Percentiles rank a stretch among this genome's conserved stretches.
phyloP scores from a whole-genome alignment of 225 moss, liverwort and hornwort species.

The Thuidium tamariscinum region DNA sequence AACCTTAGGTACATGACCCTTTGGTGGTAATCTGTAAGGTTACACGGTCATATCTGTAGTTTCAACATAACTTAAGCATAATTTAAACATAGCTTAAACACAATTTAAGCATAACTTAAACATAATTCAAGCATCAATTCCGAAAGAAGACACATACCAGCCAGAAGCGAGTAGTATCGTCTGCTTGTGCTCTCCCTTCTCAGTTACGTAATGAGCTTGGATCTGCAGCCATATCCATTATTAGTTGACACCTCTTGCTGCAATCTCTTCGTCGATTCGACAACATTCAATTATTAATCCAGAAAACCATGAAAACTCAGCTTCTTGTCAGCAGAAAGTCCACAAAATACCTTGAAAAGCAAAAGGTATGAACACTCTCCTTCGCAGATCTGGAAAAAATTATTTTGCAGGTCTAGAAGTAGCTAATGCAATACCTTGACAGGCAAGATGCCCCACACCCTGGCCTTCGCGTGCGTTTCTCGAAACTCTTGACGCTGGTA shows the following conservation, averaged over 20 bases:
- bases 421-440: slow-evolving; percentile 21
- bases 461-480: slow-evolving; percentile 23
- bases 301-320: background rate
- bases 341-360: background rate
- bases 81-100: background rate
- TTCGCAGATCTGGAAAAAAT: background rate
- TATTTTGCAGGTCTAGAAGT: background rate
- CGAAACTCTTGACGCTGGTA: slow-evolving; percentile 25
- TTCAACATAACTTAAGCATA: background rate
- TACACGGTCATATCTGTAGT: background rate
- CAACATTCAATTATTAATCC: background rate
- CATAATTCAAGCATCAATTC: background rate
- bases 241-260: background rate
- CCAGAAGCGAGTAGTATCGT: slow-evolving; percentile 36
- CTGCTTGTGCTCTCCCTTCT: slow-evolving; percentile 35
- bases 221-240: slow-evolving; percentile 13
- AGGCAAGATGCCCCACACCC: slow-evolving; percentile 30
- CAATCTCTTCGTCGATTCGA: background rate
- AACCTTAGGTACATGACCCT: background rate
- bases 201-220: slow-evolving; percentile 30
- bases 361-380: background rate
- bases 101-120: background rate
- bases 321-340: background rate
- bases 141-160: slow-evolving; percentile 11
- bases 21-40: background rate